Evolutionary conservation across 1,284 basidiomycete genomes (phyloP), one percentile per base, ranked within the genome.

Genomic region (Sporisorium graminicola): DNA sequence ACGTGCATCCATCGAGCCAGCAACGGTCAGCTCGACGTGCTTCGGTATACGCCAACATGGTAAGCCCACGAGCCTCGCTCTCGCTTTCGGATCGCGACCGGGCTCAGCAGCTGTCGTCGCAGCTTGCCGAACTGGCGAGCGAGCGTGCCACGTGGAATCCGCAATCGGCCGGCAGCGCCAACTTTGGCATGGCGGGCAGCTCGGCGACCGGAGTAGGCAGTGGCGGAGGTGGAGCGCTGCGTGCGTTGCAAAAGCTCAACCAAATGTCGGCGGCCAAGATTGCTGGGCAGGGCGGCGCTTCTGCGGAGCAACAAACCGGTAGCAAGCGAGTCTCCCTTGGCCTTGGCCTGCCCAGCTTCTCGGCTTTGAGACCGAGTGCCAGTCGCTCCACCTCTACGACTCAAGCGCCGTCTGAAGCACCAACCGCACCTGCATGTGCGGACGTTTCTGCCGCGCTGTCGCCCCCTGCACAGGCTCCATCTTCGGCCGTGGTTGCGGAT

Each of bases 211-310:
- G 35, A 18, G 49, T 65, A n/a, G 62, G 62, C 29, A 55, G 40
- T 2, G 46, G 65, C 10, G 66, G 72, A 5, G 73, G 73, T 16
- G 67, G 73, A 22, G 73, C 73, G 26, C 46, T 75, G 26, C 62
- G 64, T 44, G 67, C 73, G 2, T 33, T 75, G 40, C 73, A 75
- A 27, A 75, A 59, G 64, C 64, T 75, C 26, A 75, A 70, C 31
- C 67, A 70, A 29, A 70, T 66, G 64, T 75, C 73, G 27, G 63
- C 67, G 3, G 67, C 73, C 64, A 75, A 75, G 53, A 52, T 75
- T 16, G 67, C 63, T 6, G 60, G 61, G 8, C 62, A 62, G 9
- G 26, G 50, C 47, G 20, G 54, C 37, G 12, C 60, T 13, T 24
- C 52, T 16, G 49, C 40, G 3, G 61, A 65, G 3, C 51, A 65